A percentile compares a stretch with the other conserved stretches of the same genome.
Conservation (phyloP, 306 rosid species). For the Medicago ruthenica region DNA sequence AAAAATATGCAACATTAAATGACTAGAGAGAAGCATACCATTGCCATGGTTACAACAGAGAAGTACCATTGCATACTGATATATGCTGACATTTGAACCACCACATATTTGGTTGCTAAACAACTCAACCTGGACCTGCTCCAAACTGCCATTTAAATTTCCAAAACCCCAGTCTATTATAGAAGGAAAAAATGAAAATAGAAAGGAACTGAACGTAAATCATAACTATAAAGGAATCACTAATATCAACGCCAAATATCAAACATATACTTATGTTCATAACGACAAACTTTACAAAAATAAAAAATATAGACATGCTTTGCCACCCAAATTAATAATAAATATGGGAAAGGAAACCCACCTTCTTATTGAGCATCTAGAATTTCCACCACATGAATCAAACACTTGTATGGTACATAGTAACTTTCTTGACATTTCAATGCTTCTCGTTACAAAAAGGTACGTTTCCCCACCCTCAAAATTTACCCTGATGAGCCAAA, state of each 20-base stretch:
- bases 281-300: not conserved
- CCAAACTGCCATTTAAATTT: constrained; percentile 99
- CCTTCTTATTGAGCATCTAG: constrained; percentile 70
- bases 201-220: constrained; percentile 23
- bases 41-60: constrained; percentile 57
- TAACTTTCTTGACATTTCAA: constrained; percentile 73
- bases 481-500: constrained; percentile 61
- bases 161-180: constrained; percentile 79
- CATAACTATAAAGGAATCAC: constrained; percentile 20
- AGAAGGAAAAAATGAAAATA: constrained; percentile 45
- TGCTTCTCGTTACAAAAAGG: constrained; percentile 77
- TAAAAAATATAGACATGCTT: not conserved
- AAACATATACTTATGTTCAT: not conserved
- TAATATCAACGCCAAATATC: constrained; percentile 30
- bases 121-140: constrained; percentile 95
- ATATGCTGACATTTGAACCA: constrained; percentile 77
- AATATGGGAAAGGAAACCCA: constrained; percentile 40
- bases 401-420: constrained; percentile 55
- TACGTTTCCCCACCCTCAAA: constrained; percentile 60
- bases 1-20: constrained; percentile 18
- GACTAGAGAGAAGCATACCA: constrained; percentile 55
- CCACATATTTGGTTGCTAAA: constrained; percentile 84
- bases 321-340: constrained; percentile 11
- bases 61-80: constrained; percentile 84
- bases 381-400: constrained; percentile 54